Evolutionary conservation across 2,329 filamentous ascomycete genomes (phyloP).

Genomic region (Phyllosticta citriasiana): DNA sequence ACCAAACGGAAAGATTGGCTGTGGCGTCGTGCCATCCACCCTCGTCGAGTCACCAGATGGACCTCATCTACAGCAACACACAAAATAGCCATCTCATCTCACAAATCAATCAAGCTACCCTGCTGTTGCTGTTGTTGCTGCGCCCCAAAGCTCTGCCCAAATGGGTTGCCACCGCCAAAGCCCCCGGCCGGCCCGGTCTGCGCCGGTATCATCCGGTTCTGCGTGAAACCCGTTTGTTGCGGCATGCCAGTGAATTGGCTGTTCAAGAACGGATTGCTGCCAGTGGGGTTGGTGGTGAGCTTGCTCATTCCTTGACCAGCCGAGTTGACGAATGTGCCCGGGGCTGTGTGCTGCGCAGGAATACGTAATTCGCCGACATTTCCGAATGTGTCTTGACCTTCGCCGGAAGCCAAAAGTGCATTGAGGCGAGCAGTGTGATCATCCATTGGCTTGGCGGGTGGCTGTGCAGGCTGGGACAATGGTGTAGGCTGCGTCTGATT

Average conservation of each 20-base stretch:
- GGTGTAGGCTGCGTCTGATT: conserved; percentile 31
- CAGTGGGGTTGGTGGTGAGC: conserved; percentile 57
- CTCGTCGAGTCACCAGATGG: background rate
- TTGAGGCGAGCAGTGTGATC: conserved; percentile 68
- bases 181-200: conserved; percentile 41
- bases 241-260: conserved; percentile 67
- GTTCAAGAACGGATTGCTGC: conserved; percentile 82
- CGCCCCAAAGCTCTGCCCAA: conserved; percentile 33
- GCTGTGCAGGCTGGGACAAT: background rate
- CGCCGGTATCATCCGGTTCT: conserved; percentile 35
- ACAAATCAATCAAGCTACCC: conserved; percentile 55
- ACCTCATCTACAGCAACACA: background rate
- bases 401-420: conserved; percentile 71
- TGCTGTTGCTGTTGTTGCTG: conserved; percentile 37
- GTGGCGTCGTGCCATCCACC: background rate
- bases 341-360: conserved; percentile 90
- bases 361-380: conserved; percentile 96
- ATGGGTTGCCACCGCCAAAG: conserved; percentile 44
- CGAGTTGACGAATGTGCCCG: conserved; percentile 93
- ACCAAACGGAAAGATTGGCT: too few relatives aligned
- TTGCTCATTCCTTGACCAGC: conserved; percentile 70
- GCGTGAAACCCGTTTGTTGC: conserved; percentile 30
- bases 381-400: conserved; percentile 94
- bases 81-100: background rate
- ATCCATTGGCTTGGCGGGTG: conserved; percentile 35